phyloP scores from a whole-genome alignment of 2,329 filamentous ascomycete genomes.

The Monosporascus ibericus region DNA sequence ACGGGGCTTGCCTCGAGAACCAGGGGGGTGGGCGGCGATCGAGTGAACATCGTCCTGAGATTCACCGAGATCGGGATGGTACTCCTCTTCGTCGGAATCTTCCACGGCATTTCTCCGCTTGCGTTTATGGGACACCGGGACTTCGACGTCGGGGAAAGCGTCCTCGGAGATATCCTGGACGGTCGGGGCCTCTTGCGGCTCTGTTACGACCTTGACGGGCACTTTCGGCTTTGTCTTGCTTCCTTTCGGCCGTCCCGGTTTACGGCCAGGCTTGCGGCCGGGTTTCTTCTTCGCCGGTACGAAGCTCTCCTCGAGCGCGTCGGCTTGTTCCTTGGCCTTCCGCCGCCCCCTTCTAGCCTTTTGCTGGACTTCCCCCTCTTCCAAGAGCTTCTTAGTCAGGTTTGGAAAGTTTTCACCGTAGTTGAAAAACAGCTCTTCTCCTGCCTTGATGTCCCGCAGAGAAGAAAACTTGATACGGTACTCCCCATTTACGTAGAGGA shows the following conservation, averaged over 20 bases:
- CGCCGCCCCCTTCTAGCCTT: constrained; percentile 15
- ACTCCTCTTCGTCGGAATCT: constrained; percentile 22
- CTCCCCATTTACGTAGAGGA: constrained; percentile 68
- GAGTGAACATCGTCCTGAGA: constrained; percentile 20
- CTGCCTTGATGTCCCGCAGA: constrained; percentile 57
- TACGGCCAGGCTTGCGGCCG: constrained; percentile 20
- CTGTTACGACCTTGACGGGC: constrained; percentile 21
- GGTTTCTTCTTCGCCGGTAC: constrained; percentile 19
- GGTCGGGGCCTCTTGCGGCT: constrained; percentile 19
- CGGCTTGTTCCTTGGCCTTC: constrained; percentile 21
- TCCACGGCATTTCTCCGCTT: constrained; percentile 15
- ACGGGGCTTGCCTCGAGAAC: constrained; percentile 7
- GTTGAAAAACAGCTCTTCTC: constrained; percentile 77
- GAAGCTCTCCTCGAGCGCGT: constrained; percentile 9
- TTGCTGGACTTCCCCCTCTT: constrained; percentile 33
- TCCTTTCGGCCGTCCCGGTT: constrained; percentile 9
- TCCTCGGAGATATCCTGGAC: constrained; percentile 16
- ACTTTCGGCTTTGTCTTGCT: constrained; percentile 19
- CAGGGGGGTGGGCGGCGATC: constrained; percentile 6
- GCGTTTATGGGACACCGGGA: constrained; percentile 17
- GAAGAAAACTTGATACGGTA: constrained; percentile 72
- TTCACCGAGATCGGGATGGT: constrained; percentile 15
- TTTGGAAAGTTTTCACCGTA: constrained; percentile 68
- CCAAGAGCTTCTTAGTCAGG: constrained; percentile 46
- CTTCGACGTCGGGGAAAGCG: constrained; percentile 13